A percentile compares a stretch with the other conserved stretches of the same genome.
Evolutionary conservation across 108 stramenopile genomes (phyloP).

Genomic region (Nitzschia sp.): DNA sequence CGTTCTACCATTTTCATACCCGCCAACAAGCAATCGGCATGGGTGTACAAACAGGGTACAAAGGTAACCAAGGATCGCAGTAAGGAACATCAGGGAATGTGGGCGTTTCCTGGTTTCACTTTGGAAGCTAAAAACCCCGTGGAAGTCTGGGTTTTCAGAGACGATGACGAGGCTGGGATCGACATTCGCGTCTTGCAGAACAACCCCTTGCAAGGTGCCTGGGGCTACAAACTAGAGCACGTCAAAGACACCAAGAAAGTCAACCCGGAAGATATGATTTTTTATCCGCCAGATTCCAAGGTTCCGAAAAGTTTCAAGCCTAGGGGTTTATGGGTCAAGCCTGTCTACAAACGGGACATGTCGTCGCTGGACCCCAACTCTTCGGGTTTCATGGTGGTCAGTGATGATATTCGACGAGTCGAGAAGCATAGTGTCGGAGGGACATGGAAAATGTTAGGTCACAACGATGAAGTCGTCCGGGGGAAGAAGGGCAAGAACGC

Average conservation of each 20-base stretch:
- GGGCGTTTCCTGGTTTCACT: conserved; percentile 19
- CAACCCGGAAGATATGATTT: conserved; percentile 15
- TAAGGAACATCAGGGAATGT: conserved; percentile 22
- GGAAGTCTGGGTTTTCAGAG: conserved; percentile 29
- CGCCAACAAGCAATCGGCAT: conserved; percentile 24
- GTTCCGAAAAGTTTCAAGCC: conserved; percentile 5
- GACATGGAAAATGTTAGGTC: conserved; percentile 36
- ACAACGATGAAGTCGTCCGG: conserved; percentile 27
- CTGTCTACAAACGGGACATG: conserved; percentile 27
- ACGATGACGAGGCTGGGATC: conserved; percentile 21
- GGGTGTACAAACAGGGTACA: conserved; percentile 19
- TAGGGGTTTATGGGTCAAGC: conserved; percentile 29
- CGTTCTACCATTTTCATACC: conserved; percentile 23
- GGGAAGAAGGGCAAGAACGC: conserved; percentile 6
- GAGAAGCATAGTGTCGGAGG: conserved; percentile 22
- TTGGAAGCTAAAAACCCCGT: conserved; percentile 4
- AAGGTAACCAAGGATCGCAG: conserved; percentile 3
- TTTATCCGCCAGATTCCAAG: conserved; percentile 25
- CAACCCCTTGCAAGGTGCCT: conserved; percentile 28
- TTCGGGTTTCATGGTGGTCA: conserved; percentile 24
- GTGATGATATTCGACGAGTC: conserved; percentile 20
- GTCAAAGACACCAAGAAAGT: not conserved
- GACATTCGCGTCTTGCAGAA: conserved; percentile 24
- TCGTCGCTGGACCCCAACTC: conserved; percentile 5
- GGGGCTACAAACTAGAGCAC: conserved; percentile 16